Conservation (phyloP, 2,329 filamentous ascomycete species). For the Botrytis elliptica region DNA sequence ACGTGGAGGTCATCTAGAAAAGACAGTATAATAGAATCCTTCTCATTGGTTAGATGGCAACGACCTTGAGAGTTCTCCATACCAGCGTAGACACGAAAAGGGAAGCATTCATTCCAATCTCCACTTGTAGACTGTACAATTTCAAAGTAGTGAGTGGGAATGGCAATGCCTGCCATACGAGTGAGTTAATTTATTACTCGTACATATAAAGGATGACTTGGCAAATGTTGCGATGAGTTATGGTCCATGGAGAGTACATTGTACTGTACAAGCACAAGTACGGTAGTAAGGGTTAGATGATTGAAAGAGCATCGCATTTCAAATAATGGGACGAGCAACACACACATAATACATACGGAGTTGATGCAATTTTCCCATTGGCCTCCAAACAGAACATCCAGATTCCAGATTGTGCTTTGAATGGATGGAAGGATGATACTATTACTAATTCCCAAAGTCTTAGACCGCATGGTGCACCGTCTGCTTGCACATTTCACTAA, state of each 20-base stretch:
- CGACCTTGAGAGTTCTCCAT: background rate
- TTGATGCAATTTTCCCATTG: background rate
- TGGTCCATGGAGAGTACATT: background rate
- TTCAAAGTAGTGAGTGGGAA: background rate
- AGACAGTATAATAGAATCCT: background rate
- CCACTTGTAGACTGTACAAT: background rate
- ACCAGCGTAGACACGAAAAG: background rate
- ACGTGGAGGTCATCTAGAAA: background rate
- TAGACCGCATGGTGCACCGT: slow-evolving; percentile 6
- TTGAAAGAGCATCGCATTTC: background rate
- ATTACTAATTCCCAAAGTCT: background rate
- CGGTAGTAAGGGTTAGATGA: background rate
- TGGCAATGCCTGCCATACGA: background rate
- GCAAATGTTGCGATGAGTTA: background rate
- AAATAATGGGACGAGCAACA: background rate
- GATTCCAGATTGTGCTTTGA: background rate
- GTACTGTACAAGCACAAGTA: background rate
- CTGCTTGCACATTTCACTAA: background rate
- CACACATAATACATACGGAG: background rate
- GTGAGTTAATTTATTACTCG: background rate
- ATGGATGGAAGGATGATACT: background rate
- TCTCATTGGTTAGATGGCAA: slow-evolving; percentile 2
- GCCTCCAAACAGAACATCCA: background rate
- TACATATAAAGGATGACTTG: slow-evolving; percentile 2
- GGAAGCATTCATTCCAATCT: background rate